These are phyloP conservation scores for Backusella mclennaniae DNA, from an alignment of 192 early-diverging fungal species.

Conservation along the genomic window DNA sequence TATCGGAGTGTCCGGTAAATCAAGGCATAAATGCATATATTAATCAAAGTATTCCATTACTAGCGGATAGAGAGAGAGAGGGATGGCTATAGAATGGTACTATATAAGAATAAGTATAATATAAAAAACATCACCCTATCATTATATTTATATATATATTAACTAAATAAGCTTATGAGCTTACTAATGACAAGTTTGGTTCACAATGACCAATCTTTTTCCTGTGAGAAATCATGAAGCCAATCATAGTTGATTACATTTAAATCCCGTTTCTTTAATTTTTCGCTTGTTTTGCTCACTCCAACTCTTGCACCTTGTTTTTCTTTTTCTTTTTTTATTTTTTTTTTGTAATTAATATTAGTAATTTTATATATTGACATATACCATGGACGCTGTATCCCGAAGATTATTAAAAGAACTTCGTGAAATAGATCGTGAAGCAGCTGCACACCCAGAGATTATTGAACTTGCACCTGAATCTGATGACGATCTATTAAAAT, in stretches of 20 bases:
- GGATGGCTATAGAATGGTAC: too few relatives aligned
- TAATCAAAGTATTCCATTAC: too few relatives aligned
- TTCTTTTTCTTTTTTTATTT: not conserved
- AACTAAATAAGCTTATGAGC: too few relatives aligned
- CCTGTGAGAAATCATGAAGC: not conserved
- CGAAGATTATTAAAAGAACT: slow-evolving; percentile 63
- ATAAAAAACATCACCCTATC: too few relatives aligned
- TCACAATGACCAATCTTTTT: too few relatives aligned
- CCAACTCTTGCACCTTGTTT: not conserved
- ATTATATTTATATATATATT: too few relatives aligned
- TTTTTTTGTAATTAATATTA: slow-evolving; percentile 3
- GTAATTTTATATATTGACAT: not conserved
- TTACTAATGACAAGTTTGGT: too few relatives aligned
- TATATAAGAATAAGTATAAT: too few relatives aligned
- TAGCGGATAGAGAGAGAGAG: too few relatives aligned
- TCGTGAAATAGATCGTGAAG: slow-evolving; percentile 52
- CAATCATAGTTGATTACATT: not conserved
- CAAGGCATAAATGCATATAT: too few relatives aligned
- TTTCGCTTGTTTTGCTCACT: not conserved
- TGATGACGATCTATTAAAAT: slow-evolving; percentile 69
- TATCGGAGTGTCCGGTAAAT: too few relatives aligned
- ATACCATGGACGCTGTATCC: slow-evolving; percentile 43
- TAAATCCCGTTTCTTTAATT: not conserved
- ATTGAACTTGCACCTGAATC: slow-evolving; percentile 54
- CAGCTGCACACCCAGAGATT: slow-evolving; percentile 52